Conservation (phyloP, 805 yeast genomes). For the Starmerella bombi region DNA sequence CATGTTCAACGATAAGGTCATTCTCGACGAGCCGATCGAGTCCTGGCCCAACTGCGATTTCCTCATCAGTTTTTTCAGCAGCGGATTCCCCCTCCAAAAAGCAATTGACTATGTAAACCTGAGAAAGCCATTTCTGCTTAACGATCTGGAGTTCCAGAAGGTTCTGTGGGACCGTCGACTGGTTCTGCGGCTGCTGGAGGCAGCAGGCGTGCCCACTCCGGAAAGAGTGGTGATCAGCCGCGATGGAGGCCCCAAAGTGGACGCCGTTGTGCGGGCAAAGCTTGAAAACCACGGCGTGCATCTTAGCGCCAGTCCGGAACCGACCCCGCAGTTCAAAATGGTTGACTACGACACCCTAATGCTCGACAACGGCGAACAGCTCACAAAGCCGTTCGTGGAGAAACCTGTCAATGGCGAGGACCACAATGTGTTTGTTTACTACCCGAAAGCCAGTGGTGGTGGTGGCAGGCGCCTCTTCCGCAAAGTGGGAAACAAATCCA, state of each 20-base stretch:
- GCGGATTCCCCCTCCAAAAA: slow-evolving; percentile 91
- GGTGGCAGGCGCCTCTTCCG: slow-evolving; percentile 93
- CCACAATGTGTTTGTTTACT: slow-evolving; percentile 89
- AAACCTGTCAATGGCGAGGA: slow-evolving; percentile 99
- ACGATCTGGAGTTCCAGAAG: slow-evolving; percentile 83
- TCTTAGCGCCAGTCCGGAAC: slow-evolving; percentile 38
- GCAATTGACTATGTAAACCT: slow-evolving; percentile 83
- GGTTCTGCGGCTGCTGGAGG: slow-evolving; percentile 64
- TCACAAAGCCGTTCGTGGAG: slow-evolving; percentile 89
- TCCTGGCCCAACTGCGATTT: slow-evolving; percentile 99
- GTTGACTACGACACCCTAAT: slow-evolving; percentile 74
- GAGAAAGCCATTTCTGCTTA: slow-evolving; percentile 78
- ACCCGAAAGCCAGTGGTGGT: slow-evolving; percentile 80
- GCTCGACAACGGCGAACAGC: slow-evolving; percentile 41
- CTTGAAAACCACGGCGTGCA: slow-evolving; percentile 51
- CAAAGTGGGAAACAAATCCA: slow-evolving; percentile 91
- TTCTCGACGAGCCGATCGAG: slow-evolving; percentile 81
- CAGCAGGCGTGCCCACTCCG: slow-evolving; percentile 82
- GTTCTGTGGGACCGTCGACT: slow-evolving; percentile 95
- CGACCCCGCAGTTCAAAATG: slow-evolving; percentile 62
- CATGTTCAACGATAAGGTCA: slow-evolving; percentile 93
- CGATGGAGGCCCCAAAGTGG: slow-evolving; percentile 91
- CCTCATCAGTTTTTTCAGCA: slow-evolving; percentile 81
- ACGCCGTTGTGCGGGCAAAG: slow-evolving; percentile 48
- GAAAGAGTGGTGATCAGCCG: slow-evolving; percentile 75